Base-by-base conservation (phyloP, 371 early-diverging fungal genomes). In the Mortierella polycephala region DNA sequence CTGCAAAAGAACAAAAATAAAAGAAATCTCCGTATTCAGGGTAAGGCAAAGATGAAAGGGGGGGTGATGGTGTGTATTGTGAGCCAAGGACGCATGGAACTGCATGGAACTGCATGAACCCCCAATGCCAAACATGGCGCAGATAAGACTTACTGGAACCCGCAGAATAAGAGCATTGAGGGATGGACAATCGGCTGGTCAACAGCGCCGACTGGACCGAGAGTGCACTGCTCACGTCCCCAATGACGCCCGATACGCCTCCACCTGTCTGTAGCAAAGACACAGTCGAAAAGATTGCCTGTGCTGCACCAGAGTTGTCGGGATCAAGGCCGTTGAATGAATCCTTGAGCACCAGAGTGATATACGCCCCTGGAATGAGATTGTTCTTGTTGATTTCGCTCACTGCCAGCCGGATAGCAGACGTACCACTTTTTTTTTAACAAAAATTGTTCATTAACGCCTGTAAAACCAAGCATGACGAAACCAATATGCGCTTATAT, bases 211-310 rank as follows among this genome's bases (percentile, higher is more conserved):
- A 89, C 39, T 87, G 76, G 11, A 86, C 85, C 14, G 89, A 85
- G 75, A 87, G 86, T 0, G 89, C 87, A 39, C 87, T 87, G 18
- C 87, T 85, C 16, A 89, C 84, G 74, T 89, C 89, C 20, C 87
- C 87, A 65, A 89, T 87, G 14, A 89, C 83, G 4, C 84, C 89
- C 18, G 87, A 68, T 0, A 87, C 87, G 14, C 74, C 74, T 30
- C 77, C 77, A 11, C 68, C 67, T 62, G 85, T 81, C 65, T 89
- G 88, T 23, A 89, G 64, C 14, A 89, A 59, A 0, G 88, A 86
- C 13, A 89, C 87, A 5, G 87, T 84, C 13, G 89, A 85, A 75
- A 87, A 89, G 52, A 89, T 88, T 23, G 89, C 89, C 60, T 89
- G 84, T 16, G 88, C 85, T 3, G 87, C 86, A 12, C 87, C 84